Evolutionary conservation across 805 yeast species (phyloP).

Genomic region (Jamesozyma piceae): DNA sequence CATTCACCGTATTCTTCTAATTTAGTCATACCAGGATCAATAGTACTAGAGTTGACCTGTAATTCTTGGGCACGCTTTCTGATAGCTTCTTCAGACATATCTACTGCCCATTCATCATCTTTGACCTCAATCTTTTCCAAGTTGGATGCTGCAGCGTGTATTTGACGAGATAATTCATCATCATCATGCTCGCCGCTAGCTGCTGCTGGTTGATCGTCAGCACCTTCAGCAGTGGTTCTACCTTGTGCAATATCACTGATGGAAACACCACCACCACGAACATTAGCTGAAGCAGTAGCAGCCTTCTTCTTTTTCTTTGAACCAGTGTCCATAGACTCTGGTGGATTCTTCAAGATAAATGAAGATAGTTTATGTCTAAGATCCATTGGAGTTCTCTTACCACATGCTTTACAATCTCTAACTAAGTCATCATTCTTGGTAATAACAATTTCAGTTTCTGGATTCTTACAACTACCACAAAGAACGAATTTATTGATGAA

Average conservation of each 20-base stretch:
- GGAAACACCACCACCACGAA: constrained; percentile 78
- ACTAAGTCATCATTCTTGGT: constrained; percentile 58
- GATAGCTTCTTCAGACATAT: constrained; percentile 92
- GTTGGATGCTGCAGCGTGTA: constrained; percentile 75
- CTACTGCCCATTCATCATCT: constrained; percentile 96
- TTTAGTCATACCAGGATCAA: constrained; percentile 36
- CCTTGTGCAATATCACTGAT: constrained; percentile 68
- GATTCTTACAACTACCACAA: constrained; percentile 92
- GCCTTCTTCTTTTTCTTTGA: constrained; percentile 59
- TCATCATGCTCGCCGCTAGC: constrained; percentile 51
- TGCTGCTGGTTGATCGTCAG: constrained; percentile 33
- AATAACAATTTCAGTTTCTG: constrained; percentile 87
- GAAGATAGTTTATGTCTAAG: constrained; percentile 80
- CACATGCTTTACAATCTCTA: constrained; percentile 97
- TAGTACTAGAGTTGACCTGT: constrained; percentile 46
- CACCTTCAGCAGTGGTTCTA: constrained; percentile 23
- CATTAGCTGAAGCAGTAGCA: constrained; percentile 83
- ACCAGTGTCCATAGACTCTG: constrained; percentile 43
- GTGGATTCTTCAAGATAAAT: constrained; percentile 84
- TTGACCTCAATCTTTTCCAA: constrained; percentile 56
- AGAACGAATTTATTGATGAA: constrained; percentile 87
- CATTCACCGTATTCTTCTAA: constrained; percentile 84
- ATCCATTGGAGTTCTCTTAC: constrained; percentile 76
- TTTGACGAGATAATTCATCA: constrained; percentile 66
- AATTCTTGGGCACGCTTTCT: constrained; percentile 82